Percentiles rank a stretch among this genome's conserved stretches.
These are phyloP conservation scores for Arthrobotrys musiformis DNA, from an alignment of 2,329 filamentous ascomycete genomes.

Conservation along the genomic window DNA sequence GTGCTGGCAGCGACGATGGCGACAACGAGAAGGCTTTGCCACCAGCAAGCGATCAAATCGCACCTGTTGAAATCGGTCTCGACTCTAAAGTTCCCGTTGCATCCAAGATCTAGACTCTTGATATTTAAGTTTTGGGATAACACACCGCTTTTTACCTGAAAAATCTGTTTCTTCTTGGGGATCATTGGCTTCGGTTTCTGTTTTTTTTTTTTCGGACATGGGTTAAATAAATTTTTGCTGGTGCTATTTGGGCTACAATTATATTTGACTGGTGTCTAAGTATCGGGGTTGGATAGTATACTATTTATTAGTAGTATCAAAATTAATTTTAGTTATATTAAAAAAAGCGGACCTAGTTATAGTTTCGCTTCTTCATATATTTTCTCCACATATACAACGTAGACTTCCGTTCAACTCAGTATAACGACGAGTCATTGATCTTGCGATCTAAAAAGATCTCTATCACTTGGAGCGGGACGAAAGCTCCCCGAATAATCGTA, in stretches of 20 bases:
- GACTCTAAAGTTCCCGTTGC: slow-evolving; percentile 22
- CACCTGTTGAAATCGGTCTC: slow-evolving; percentile 18
- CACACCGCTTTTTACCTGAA: background rate
- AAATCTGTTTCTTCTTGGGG: slow-evolving; percentile 2
- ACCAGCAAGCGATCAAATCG: slow-evolving; percentile 23
- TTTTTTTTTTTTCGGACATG: background rate
- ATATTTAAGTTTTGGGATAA: background rate
- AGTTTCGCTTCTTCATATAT: background rate
- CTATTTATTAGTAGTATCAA: slow-evolving; percentile 9
- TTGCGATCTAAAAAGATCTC: background rate
- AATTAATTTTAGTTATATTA: slow-evolving; percentile 14
- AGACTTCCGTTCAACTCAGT: background rate
- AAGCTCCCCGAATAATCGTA: background rate
- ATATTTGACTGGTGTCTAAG: background rate
- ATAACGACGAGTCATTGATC: background rate
- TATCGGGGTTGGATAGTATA: slow-evolving; percentile 12
- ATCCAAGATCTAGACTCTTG: slow-evolving; percentile 10
- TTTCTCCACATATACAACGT: background rate
- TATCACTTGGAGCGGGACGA: background rate
- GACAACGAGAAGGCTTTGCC: slow-evolving; percentile 37
- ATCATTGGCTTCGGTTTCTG: background rate
- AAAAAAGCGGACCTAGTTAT: too few relatives aligned
- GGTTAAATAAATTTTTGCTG: slow-evolving; percentile 19
- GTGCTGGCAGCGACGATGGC: slow-evolving; percentile 32
- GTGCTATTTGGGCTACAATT: slow-evolving; percentile 10